Conservation (phyloP, 169 alveolate species). For the Eimeria tenella region DNA sequence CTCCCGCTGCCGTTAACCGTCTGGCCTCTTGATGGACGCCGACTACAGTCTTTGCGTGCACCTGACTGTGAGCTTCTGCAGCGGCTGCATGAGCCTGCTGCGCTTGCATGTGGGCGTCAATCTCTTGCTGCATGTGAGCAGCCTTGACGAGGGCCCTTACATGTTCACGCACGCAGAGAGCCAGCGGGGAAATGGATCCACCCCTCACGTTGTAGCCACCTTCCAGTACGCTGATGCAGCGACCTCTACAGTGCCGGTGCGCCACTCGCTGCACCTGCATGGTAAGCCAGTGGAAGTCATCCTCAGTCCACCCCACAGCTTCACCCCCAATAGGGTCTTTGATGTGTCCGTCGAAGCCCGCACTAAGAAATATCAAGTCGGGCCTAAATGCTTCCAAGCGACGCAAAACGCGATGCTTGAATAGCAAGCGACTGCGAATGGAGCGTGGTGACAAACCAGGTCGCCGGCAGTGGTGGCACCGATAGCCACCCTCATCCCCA, state of each 20-base stretch:
- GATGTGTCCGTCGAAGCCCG: constrained; percentile 98
- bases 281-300: constrained; percentile 97
- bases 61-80: not conserved
- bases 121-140: not conserved
- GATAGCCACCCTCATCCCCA: not conserved
- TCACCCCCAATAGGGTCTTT: constrained; percentile 95
- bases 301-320: constrained; percentile 91
- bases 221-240: constrained; percentile 97
- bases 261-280: constrained; percentile 95
- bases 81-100: not conserved
- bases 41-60: too few relatives aligned
- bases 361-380: constrained; percentile 64
- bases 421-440: constrained; percentile 39
- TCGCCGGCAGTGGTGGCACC: constrained; percentile 61
- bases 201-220: constrained; percentile 99
- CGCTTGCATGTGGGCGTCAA: not conserved
- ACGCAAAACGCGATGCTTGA: constrained; percentile 36
- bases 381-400: constrained; percentile 63
- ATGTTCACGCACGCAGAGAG: constrained; percentile 95
- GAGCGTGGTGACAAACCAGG: constrained; percentile 53
- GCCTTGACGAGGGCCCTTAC: constrained; percentile 86
- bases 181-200: constrained; percentile 95
- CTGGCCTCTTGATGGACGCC: not conserved
- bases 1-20: not conserved
- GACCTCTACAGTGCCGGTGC: constrained; percentile 94